These are phyloP conservation scores for Cotoneaster glaucophyllus DNA, from an alignment of 306 rosid genomes.

Conservation along the genomic window DNA sequence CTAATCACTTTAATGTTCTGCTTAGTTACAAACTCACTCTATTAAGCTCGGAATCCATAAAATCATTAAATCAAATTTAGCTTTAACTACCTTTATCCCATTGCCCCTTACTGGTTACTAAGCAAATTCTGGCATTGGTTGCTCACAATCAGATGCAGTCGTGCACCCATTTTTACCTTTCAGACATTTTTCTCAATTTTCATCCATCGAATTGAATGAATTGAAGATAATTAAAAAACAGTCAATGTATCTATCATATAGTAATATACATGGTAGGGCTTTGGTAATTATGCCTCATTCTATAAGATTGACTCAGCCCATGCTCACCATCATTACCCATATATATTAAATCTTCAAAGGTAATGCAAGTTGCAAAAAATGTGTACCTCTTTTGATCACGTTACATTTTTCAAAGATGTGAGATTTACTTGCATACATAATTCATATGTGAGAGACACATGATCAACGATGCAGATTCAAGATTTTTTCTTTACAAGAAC, in stretches of 20 bases:
- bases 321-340: not conserved
- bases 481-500: too few relatives aligned
- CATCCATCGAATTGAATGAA: too few relatives aligned
- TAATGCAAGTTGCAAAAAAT: not conserved
- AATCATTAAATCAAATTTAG: not conserved
- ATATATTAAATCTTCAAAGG: not conserved
- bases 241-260: not conserved
- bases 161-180: too few relatives aligned
- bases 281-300: not conserved
- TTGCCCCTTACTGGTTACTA: not conserved
- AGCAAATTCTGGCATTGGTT: not conserved
- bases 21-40: not conserved
- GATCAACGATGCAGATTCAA: too few relatives aligned
- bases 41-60: too few relatives aligned
- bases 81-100: not conserved
- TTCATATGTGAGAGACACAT: too few relatives aligned
- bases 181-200: too few relatives aligned
- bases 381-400: not conserved
- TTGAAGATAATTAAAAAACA: rapidly evolving
- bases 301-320: not conserved
- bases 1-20: too few relatives aligned
- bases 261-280: not conserved
- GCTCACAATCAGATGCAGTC: not conserved
- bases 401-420: not conserved
- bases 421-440: not conserved